Evolutionary conservation across 768 basidiomycete species (phyloP), one percentile per base, ranked within the genome.

Genomic region (Infundibulicybe gibba): DNA sequence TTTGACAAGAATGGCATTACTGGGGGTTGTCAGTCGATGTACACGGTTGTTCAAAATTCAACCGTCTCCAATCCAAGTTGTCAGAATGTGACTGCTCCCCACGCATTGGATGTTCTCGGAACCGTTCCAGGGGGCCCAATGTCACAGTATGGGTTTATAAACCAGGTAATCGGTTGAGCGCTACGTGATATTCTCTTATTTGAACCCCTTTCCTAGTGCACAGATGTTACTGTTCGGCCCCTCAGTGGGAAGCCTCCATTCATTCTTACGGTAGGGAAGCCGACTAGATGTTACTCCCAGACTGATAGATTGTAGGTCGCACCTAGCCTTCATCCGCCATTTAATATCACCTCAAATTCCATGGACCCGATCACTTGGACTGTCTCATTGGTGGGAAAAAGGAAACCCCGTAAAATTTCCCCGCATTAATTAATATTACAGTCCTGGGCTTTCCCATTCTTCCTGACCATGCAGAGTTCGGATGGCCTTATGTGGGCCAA

Each of bases 11-110:
- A 68, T 32, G 77, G 77, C 6, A 61, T 67, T 9, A 65, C 75
- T 2, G 78, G 78, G n/a, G 79, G 79, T 12, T 80, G 78, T 49
- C 77, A 79, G 55, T 62, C 61, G 6, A 65, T 67, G 11, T 77
- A 76, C 48, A 77, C 74, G 1, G 70, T 81, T 41, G 67, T 79
- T 35, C 61, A 69, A 20, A 72, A 70, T 42, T 57, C 72, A 1
- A 61, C 68, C 0, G 54, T 59, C 25, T 43, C 50, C 9, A 59
- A 58, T 1, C 66, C 71, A 0, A 55, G 61, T 19, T 80, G 78
- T 57, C 51, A 60, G 40, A 75, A 76, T 45, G 60, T 77, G 11
- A 74, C 75, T 0, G 43, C 56, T 49, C 56, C 67, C 3, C 41
- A 52, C 3, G 56, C 57, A 2, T 51, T 80, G 17, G 54, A 60